Base-by-base conservation (phyloP, 2,329 filamentous ascomycete genomes). In the Xylaria sp. region DNA sequence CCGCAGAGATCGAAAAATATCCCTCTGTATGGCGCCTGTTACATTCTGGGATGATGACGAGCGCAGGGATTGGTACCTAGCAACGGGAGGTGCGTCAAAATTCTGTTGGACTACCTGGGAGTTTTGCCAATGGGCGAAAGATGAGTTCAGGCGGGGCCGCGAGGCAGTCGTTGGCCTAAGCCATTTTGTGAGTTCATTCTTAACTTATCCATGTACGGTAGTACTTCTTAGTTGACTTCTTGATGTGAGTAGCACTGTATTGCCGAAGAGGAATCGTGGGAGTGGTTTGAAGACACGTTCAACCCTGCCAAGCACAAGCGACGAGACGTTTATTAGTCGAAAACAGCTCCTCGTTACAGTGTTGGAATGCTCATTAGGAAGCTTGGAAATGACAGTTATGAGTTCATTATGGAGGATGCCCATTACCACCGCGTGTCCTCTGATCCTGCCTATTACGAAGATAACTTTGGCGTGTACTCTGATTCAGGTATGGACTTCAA, bases 401-500 rank as follows among this genome's bases (percentile, higher is more conserved):
- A 68, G 23, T 55, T 68, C 6, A 55, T 68, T 1, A 64, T 64
- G 48, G 66, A 68, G 20, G 66, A 68, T 48, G 39, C 55, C 0
- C 33, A 55, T 33, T 61, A 61, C 31, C 31, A 55, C 49, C 48
- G 41, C 28, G 23, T 61, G 10, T 61, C 62, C 6, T 13, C 51
- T 36, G 49, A 61, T 10, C 51, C 57, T 31, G n/a, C 23, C 20
- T 52, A 64, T 18, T 52, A 25, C 46, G 25, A 57, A 52, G 31
- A 58, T n/a, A 58, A 63, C 9, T 57, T 51, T 20, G 33, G 49
- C 8, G 3, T 57, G 15, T 15, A 62, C 13, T 18, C 25, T 12
- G 46, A 67, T 20, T n/a, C 31, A 10, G 65, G 46, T 28, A 68
- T 61, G 51, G 62, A 68, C 51, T 65, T 65, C 43, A 68, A 65